Conservation (phyloP, 192 early-diverging fungal genomes). For the Backusella luteola region DNA sequence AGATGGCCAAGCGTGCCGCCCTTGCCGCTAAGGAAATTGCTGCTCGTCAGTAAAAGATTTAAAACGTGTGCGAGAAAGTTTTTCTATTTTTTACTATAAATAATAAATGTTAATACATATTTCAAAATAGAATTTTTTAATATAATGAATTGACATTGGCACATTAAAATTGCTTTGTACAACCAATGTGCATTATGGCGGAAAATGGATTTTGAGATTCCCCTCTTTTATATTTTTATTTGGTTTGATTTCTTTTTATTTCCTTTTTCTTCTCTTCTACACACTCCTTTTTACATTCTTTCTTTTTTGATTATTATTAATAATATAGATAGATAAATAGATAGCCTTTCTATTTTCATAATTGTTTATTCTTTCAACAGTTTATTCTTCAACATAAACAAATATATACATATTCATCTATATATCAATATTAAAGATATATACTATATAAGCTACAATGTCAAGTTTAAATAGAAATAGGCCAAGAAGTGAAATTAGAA, state of each 20-base stretch:
- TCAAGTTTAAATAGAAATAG: not conserved
- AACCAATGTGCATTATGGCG: not conserved
- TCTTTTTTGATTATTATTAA: not conserved
- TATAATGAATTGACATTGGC: not conserved
- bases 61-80: not conserved
- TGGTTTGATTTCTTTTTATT: conserved; percentile 10
- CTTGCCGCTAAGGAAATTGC: conserved; percentile 46
- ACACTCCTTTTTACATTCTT: not conserved
- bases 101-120: not conserved
- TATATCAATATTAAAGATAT: no score
- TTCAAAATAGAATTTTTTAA: not conserved
- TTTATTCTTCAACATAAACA: not conserved
- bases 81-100: not conserved
- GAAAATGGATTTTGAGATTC: not conserved
- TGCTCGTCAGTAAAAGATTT: conserved; percentile 38
- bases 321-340: no score
- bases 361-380: not conserved
- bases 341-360: not conserved
- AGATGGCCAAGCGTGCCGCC: conserved; percentile 74
- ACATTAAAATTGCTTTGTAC: not conserved
- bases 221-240: conserved; percentile 8
- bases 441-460: not conserved
- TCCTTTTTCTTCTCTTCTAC: not conserved
- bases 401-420: not conserved
- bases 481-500: not conserved